Conservation (phyloP, 176 grass and related monocot genomes). For the Eleusine indica region DNA sequence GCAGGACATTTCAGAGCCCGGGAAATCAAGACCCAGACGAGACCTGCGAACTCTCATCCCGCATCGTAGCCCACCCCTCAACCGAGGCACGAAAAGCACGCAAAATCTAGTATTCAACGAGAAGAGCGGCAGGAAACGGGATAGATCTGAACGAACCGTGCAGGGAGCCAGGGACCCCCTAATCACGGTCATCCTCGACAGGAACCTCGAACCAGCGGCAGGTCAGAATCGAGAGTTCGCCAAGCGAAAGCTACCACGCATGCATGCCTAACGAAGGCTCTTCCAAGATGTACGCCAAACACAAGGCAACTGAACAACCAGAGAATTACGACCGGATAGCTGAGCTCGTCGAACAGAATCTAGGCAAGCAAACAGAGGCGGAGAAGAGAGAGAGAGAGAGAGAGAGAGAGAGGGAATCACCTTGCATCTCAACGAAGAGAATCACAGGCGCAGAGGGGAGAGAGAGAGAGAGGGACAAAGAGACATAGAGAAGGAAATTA, state of each 20-base stretch:
- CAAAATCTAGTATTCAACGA: neutral
- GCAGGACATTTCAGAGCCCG: neutral
- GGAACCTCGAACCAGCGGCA: neutral
- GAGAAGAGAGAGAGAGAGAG: constrained; percentile 7
- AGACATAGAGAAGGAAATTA: constrained; percentile 15
- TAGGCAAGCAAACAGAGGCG: neutral
- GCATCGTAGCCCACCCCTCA: neutral
- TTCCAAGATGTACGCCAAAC: neutral
- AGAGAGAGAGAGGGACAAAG: neutral
- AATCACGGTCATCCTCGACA: neutral
- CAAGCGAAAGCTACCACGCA: neutral
- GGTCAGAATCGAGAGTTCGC: neutral
- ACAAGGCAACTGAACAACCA: neutral
- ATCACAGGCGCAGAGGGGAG: neutral
- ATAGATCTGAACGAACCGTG: constrained; percentile 29
- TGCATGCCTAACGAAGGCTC: neutral
- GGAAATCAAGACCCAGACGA: neutral
- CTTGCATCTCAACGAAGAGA: constrained; percentile 35
- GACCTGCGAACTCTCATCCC: too few relatives aligned
- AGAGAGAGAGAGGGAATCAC: constrained; percentile 35
- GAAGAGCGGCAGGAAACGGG: neutral
- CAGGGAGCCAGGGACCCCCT: neutral
- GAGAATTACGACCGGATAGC: neutral
- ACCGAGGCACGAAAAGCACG: neutral
- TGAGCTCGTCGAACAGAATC: neutral